Percentiles rank a stretch among this genome's conserved stretches.
phyloP scores from a whole-genome alignment of 345 rosid species.

The Aquilaria sinensis region DNA sequence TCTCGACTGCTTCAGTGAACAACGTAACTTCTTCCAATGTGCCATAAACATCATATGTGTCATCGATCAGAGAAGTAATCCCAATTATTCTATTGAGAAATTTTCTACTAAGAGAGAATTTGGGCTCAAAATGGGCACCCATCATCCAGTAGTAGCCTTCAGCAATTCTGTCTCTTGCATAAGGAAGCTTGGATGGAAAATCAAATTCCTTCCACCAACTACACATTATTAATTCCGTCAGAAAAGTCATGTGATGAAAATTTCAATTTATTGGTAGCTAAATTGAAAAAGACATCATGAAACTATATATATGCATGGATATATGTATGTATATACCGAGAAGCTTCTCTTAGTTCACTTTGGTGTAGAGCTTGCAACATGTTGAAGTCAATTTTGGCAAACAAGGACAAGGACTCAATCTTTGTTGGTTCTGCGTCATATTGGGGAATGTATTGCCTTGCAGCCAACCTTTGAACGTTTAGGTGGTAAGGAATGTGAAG shows the following conservation, averaged over 20 bases:
- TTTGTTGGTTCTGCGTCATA: conserved; percentile 1
- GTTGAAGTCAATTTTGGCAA: conserved; percentile 9
- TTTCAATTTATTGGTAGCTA: no score
- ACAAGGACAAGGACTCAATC: no score
- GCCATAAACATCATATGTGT: conserved; percentile 23
- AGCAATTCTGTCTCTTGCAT: background rate
- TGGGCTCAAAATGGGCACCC: conserved; percentile 12
- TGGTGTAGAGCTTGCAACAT: conserved; percentile 13
- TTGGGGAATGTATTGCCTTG: conserved; percentile 16
- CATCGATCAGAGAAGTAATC: conserved; percentile 5
- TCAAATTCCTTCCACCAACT: conserved; percentile 26
- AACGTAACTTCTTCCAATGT: conserved; percentile 23
- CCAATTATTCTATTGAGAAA: conserved; percentile 14
- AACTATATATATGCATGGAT: no score
- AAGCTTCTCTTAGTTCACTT: conserved; percentile 8
- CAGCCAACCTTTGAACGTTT: conserved; percentile 17
- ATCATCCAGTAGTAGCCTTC: conserved; percentile 9
- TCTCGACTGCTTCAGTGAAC: conserved; percentile 17
- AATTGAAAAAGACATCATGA: background rate
- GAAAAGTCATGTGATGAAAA: no score
- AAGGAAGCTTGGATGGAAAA: conserved; percentile 14
- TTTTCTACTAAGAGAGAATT: conserved; percentile 8
- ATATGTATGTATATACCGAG: conserved; percentile 5
- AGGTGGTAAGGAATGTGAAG: conserved; percentile 15
- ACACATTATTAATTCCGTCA: no score